Conservation (phyloP, 2,329 filamentous ascomycete genomes). For the Claviceps sp. region DNA sequence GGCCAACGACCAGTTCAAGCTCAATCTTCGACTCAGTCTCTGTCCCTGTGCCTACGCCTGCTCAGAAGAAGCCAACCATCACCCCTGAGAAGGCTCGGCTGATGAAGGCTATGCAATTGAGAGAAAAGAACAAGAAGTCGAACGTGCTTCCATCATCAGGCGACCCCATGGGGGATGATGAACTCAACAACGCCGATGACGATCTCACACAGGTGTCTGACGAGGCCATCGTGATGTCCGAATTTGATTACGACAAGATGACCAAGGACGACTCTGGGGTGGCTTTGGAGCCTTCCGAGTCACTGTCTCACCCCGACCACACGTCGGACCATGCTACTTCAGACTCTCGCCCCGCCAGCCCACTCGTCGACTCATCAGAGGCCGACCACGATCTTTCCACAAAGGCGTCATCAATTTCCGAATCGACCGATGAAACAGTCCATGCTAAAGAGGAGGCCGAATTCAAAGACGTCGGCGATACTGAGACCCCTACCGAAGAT, state of each 20-base stretch:
- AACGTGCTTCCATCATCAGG: constrained; percentile 2
- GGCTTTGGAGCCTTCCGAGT: constrained; percentile 30
- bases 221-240: constrained; percentile 12
- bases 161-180: constrained; percentile 4
- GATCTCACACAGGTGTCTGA: constrained; percentile 6
- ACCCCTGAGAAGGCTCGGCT: constrained; percentile 82
- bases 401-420: constrained; percentile 50
- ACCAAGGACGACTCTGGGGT: constrained; percentile 42
- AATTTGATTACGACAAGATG: constrained; percentile 16
- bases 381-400: constrained; percentile 48
- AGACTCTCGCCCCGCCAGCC: constrained; percentile 46
- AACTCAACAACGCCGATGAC: constrained; percentile 8
- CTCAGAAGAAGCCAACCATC: constrained; percentile 39
- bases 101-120: constrained; percentile 85
- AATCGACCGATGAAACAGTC: constrained; percentile 47
- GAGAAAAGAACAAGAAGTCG: constrained; percentile 59
- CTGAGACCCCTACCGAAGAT: not conserved
- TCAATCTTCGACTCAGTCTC: constrained; percentile 27
- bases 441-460: constrained; percentile 21
- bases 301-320: constrained; percentile 30
- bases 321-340: constrained; percentile 33
- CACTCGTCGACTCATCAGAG: constrained; percentile 39
- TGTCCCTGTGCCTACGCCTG: constrained; percentile 23
- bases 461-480: constrained; percentile 5
- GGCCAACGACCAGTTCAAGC: constrained; percentile 32